A percentile compares a stretch with the other conserved stretches of the same genome.
These are phyloP conservation scores for Medicago lupulina DNA, from an alignment of 306 rosid genomes.

Conservation along the genomic window DNA sequence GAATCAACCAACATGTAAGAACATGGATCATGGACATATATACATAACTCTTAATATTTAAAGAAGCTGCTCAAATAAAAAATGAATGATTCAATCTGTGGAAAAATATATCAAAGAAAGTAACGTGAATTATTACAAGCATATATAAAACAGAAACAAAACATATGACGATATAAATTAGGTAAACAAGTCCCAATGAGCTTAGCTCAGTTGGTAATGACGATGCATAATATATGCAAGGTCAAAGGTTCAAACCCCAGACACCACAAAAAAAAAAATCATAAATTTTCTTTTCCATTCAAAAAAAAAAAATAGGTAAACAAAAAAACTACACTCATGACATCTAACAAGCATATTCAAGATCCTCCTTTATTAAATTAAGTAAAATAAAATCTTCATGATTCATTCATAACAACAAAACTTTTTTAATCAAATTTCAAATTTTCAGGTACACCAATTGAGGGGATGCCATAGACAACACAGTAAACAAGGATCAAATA, in stretches of 20 bases:
- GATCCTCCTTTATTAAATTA: constrained; percentile 14
- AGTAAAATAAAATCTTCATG: background rate
- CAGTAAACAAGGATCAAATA: constrained; percentile 2
- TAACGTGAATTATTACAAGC: background rate
- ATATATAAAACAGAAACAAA: constrained; percentile 10
- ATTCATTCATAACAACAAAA: constrained; percentile 6
- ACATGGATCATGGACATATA: constrained; percentile 14
- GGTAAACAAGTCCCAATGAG: no score
- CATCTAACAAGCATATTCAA: constrained; percentile 23
- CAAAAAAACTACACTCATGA: background rate
- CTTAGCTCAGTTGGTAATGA: no score
- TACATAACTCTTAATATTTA: background rate
- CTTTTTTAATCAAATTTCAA: constrained; percentile 1
- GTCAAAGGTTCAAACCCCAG: no score
- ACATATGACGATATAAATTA: background rate
- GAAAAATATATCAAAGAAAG: constrained; percentile 15
- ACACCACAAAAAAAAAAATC: background rate
- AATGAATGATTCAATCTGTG: background rate
- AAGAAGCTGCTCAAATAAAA: background rate
- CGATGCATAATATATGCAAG: no score
- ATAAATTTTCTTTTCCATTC: no score
- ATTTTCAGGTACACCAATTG: background rate
- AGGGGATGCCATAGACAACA: background rate
- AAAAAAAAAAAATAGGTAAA: no score
- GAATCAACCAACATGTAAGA: constrained; percentile 7